Evolutionary conservation across 2,329 filamentous ascomycete genomes (phyloP), one percentile per base, ranked within the genome.

Genomic region (Nigrospora sphaerica): DNA sequence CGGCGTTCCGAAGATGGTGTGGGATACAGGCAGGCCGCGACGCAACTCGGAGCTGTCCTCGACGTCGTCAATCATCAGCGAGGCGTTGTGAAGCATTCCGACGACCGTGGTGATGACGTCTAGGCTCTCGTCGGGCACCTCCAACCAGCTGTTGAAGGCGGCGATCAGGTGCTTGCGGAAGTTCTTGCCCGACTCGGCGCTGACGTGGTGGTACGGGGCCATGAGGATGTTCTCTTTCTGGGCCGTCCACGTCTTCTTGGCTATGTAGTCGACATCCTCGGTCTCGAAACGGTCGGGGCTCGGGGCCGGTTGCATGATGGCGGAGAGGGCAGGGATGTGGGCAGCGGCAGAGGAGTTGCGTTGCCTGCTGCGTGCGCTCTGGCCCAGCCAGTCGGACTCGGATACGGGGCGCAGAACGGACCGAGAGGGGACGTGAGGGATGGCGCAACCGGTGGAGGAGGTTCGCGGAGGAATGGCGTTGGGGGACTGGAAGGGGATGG

Each of bases 31-130:
- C 35, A 88, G 75, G 37, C 89, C 88, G 36, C 89, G 79, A 36
- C 89, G 83, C 28, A 95, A 75, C 51, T 81, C 68, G 2, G 86
- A 90, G 37, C 78, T 82, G 67, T 95, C 89, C 69, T 95, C 87
- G 7, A 95, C 88, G 63, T 95, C 90, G 66, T 95, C 89, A 47
- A 95, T 80, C 19, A 95, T 78, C 46, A 95, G 72, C 4, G 86
- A 91, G 3, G 88, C 83, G 35, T 88, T 92, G 66, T 95, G 88
- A 40, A 95, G 75, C 86, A 92, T 92, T 56, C 84, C 85, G 12
- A 95, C 80, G 4, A 90, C 86, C 50, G 80, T 81, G 28, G 85
- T 91, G 58, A 95, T 92, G 49, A 90, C 73, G 37, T 79, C 77
- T 47, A 95, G 74, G 54, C 80, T 81, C 49, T 81, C 75, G 10